phyloP scores from a whole-genome alignment of 306 rosid genomes.

The Ammopiptanthus mongolicus region DNA sequence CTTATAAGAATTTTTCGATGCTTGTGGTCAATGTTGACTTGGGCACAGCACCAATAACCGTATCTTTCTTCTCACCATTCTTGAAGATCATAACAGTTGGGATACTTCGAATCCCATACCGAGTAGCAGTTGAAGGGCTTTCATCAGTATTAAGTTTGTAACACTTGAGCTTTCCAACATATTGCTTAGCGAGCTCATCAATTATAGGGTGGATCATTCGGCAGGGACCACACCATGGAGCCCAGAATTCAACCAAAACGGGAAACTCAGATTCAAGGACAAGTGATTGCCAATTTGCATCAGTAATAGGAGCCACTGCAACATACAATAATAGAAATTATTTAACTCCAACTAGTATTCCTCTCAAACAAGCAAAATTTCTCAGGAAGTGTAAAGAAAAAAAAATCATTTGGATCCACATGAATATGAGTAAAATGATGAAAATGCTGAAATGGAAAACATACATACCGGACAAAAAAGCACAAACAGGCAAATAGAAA shows the following conservation, averaged over 20 bases:
- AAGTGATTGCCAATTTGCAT: constrained; percentile 61
- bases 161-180: constrained; percentile 73
- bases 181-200: constrained; percentile 62
- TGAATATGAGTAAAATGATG: neutral
- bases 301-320: constrained; percentile 60
- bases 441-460: neutral
- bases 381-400: neutral
- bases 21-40: constrained; percentile 67
- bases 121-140: constrained; percentile 58
- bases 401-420: neutral
- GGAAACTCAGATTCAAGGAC: constrained; percentile 57
- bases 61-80: constrained; percentile 76
- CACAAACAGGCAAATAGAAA: neutral
- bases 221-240: constrained; percentile 99
- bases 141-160: constrained; percentile 81
- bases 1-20: constrained; percentile 79
- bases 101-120: constrained; percentile 82
- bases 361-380: neutral
- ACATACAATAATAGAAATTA: constrained; percentile 10
- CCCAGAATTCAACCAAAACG: constrained; percentile 96
- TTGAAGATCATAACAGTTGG: constrained; percentile 84
- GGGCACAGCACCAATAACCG: constrained; percentile 85
- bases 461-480: constrained; percentile 3
- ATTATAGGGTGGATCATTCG: constrained; percentile 93
- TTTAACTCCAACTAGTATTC: constrained; percentile 1